phyloP scores from a whole-genome alignment of 2,329 filamentous ascomycete genomes.

The Colletotrichum aenigma region DNA sequence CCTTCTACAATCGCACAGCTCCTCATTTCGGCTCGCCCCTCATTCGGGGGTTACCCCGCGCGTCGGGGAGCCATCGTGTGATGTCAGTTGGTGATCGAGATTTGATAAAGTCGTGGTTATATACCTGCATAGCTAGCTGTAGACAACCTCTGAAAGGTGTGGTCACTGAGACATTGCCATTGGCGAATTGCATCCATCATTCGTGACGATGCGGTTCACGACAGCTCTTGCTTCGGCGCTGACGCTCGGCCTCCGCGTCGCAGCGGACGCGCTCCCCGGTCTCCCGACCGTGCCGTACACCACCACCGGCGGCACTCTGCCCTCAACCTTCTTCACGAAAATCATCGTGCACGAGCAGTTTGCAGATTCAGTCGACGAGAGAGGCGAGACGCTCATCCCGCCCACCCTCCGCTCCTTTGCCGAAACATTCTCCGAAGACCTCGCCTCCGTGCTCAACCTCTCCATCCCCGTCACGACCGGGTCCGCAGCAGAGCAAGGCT shows the following conservation, averaged over 20 bases:
- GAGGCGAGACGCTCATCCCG: slow-evolving; percentile 55
- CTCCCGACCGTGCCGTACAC: slow-evolving; percentile 40
- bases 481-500: slow-evolving; percentile 24
- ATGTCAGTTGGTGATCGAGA: not conserved
- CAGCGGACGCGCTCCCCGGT: slow-evolving; percentile 19
- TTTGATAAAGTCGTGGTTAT: not conserved
- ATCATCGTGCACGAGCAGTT: slow-evolving; percentile 50
- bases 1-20: not conserved
- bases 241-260: not conserved
- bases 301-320: slow-evolving; percentile 27
- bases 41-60: not conserved
- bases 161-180: not conserved
- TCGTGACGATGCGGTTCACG: not conserved
- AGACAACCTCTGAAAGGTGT: not conserved
- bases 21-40: not conserved
- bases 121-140: not conserved
- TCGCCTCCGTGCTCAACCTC: slow-evolving; percentile 31
- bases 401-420: slow-evolving; percentile 54
- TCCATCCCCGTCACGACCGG: slow-evolving; percentile 32
- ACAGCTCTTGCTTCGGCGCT: not conserved
- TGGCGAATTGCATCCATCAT: not conserved
- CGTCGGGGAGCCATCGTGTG: not conserved
- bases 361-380: slow-evolving; percentile 42
- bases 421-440: slow-evolving; percentile 43
- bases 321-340: slow-evolving; percentile 28